A percentile compares a stretch with the other conserved stretches of the same genome.
Conservation (phyloP, 2,329 filamentous ascomycete genomes). For the Endocalyx cinctus region DNA sequence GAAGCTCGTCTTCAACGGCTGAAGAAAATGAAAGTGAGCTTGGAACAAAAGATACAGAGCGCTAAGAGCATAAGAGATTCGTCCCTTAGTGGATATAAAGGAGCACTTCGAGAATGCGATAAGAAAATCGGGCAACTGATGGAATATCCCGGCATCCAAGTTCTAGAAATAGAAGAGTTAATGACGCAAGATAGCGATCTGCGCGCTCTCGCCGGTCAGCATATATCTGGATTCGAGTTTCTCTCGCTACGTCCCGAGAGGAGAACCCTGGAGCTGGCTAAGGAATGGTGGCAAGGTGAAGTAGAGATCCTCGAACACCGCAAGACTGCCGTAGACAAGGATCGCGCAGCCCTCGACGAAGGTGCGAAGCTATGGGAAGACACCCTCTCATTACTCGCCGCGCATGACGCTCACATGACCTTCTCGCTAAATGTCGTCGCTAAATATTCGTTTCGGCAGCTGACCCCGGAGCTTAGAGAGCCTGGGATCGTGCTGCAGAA, state of each 20-base stretch:
- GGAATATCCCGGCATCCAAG: constrained; percentile 49
- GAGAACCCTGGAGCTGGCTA: constrained; percentile 66
- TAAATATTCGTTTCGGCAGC: constrained; percentile 12
- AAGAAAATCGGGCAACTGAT: constrained; percentile 57
- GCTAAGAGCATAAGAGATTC: constrained; percentile 64
- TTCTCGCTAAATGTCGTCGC: constrained; percentile 12
- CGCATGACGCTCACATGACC: constrained; percentile 52
- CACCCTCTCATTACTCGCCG: constrained; percentile 52
- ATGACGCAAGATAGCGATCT: constrained; percentile 13
- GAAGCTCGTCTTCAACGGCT: constrained; percentile 60
- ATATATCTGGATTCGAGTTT: constrained; percentile 47
- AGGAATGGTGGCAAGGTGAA: constrained; percentile 66
- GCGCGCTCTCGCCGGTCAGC: constrained; percentile 14
- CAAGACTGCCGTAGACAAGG: constrained; percentile 52
- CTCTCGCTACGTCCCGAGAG: constrained; percentile 57
- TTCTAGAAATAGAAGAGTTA: constrained; percentile 45
- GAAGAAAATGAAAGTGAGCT: constrained; percentile 53
- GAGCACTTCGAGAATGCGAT: constrained; percentile 63
- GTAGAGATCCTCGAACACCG: constrained; percentile 50
- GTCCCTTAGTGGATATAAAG: constrained; percentile 66
- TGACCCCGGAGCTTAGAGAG: constrained; percentile 17
- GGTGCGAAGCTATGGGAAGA: constrained; percentile 64
- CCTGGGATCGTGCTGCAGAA: constrained; percentile 36
- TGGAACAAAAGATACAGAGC: constrained; percentile 57
- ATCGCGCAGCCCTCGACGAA: constrained; percentile 62